These are phyloP conservation scores for Coccomyxa sp. DNA, from an alignment of 139 green algal species.

Conservation along the genomic window DNA sequence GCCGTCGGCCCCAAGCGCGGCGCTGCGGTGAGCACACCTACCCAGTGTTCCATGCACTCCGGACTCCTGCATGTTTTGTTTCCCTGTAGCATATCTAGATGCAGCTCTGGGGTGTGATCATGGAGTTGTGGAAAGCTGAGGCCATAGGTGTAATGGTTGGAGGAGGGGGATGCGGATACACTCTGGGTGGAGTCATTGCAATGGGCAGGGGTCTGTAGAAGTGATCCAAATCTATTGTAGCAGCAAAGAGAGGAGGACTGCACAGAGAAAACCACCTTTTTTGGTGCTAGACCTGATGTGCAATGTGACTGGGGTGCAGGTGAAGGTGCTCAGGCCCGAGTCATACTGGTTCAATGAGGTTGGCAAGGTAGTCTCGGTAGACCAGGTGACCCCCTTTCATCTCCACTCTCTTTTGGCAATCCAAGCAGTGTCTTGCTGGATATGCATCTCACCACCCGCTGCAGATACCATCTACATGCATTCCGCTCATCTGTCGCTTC, in stretches of 20 bases:
- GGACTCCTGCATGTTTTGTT: background rate
- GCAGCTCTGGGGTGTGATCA: too few relatives aligned
- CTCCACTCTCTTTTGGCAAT: background rate
- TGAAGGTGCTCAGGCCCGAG: constrained; percentile 95
- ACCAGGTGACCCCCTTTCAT: constrained; percentile 65
- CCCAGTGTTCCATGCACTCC: background rate
- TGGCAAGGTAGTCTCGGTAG: constrained; percentile 98
- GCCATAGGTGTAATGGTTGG: background rate
- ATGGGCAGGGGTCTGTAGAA: too few relatives aligned
- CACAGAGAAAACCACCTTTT: too few relatives aligned
- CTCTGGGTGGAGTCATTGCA: background rate
- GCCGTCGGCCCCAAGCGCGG: constrained; percentile 82
- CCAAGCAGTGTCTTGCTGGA: background rate
- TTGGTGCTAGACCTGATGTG: too few relatives aligned
- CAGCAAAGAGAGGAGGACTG: too few relatives aligned
- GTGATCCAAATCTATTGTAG: too few relatives aligned
- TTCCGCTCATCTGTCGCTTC: background rate
- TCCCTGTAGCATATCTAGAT: background rate
- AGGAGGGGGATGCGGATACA: background rate
- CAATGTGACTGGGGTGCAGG: constrained; percentile 45
- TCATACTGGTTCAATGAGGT: constrained; percentile 98
- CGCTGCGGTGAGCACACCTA: constrained; percentile 35
- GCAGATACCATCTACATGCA: background rate
- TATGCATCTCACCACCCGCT: background rate
- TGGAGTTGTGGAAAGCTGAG: too few relatives aligned